phyloP scores from a whole-genome alignment of 352 stramenopile genomes.

The Elongisporangium prolatum region DNA sequence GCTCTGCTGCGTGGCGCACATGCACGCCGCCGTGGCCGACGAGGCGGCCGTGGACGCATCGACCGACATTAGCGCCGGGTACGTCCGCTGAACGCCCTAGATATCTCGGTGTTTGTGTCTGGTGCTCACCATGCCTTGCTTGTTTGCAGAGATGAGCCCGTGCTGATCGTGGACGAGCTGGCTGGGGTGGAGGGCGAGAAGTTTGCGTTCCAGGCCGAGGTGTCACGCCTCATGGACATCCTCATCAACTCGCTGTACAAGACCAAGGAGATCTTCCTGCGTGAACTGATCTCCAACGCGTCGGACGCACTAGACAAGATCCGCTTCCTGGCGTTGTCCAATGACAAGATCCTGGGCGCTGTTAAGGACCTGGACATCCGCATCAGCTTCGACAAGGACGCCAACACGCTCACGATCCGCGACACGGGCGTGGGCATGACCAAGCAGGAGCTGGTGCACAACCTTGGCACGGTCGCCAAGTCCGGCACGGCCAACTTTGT shows the following conservation, averaged over 20 bases:
- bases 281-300: slow-evolving; percentile 99
- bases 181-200: slow-evolving; percentile 54
- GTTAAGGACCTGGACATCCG: slow-evolving; percentile 94
- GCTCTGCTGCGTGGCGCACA: slow-evolving; percentile 22
- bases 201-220: slow-evolving; percentile 95
- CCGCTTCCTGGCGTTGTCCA: slow-evolving; percentile 95
- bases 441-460: slow-evolving; percentile 95
- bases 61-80: slow-evolving; percentile 17
- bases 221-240: slow-evolving; percentile 99
- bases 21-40: slow-evolving; percentile 19
- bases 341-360: slow-evolving; percentile 68
- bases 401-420: slow-evolving; percentile 96
- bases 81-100: slow-evolving; percentile 1
- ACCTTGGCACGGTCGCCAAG: slow-evolving; percentile 98
- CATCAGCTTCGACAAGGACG: slow-evolving; percentile 95
- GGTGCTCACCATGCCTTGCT: slow-evolving; percentile 11
- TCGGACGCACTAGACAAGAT: slow-evolving; percentile 99
- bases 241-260: slow-evolving; percentile 98
- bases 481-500: slow-evolving; percentile 99
- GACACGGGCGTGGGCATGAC: slow-evolving; percentile 99
- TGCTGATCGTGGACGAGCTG: slow-evolving; percentile 39
- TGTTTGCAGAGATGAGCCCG: slow-evolving; percentile 24
- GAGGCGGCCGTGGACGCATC: slow-evolving; percentile 26
- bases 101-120: slow-evolving; percentile 1
- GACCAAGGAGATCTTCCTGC: slow-evolving; percentile 99